Base-by-base conservation (phyloP, 1,284 basidiomycete species). In the Sporisorium sorghi region DNA sequence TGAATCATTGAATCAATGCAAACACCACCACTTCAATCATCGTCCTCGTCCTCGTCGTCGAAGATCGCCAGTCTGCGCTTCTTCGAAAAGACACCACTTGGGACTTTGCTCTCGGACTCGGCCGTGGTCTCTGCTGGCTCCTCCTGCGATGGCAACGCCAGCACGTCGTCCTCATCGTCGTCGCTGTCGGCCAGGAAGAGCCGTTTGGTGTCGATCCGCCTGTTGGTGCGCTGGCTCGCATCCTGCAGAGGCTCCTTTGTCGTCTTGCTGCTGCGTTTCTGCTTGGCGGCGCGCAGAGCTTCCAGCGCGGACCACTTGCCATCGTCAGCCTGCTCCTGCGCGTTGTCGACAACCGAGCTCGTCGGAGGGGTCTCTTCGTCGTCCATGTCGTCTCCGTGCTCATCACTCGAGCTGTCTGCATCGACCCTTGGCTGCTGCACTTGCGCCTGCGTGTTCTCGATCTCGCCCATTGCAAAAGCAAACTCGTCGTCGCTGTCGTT, bases 401-500 rank as follows among this genome's bases (percentile, higher is more conserved):
- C 58, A 14, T 55, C 49, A 42, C 53, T 50, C 4, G 59, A 56
- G 42, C 48, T 30, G 32, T 24, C 44, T 23, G 28, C 49, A 9
- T 49, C 28, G 19, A 11, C 30, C 21, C 35, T 19, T 17, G 48
- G n/a, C 30, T 46, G 60, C 8, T n/a, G n/a, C n/a, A n/a, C n/a
- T n/a, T n/a, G n/a, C n/a, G 44, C 46, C 9, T 50, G 37, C 7
- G 60, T 58, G 43, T 60, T 24, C 23, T 58, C 15, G 23, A 57
- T 21, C 32, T 65, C 68, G 30, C 40, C 71, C 51, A 71, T 50
- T 11, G 73, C 76, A 35, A 78, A 76, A 8, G 73, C 78, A 26
- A 77, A 70, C 48, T 82, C 81, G 51, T 81, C 81, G 61, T 83
- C 80, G 40, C 78, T 80, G 60, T 83, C 79, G 33, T 82, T 74